Evolutionary conservation across 1,284 basidiomycete genomes (phyloP), one percentile per base, ranked within the genome.

Genomic region (Moniliella sp.): DNA sequence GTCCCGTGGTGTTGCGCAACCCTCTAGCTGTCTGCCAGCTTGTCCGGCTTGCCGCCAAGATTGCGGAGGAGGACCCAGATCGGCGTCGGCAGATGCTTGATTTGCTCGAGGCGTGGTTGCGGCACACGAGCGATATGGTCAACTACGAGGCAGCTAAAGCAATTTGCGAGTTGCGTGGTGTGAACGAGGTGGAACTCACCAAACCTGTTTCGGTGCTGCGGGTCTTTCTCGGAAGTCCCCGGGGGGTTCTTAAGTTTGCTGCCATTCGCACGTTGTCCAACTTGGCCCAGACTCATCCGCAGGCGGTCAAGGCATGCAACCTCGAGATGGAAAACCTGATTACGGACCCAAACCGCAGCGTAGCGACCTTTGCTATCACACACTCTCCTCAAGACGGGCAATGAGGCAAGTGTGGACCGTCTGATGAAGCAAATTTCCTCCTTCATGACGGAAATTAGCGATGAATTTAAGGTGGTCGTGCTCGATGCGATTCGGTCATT

Each of bases 71-170:
- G 52, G 91, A 99, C 64, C 64, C 75, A n/a, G 57, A 57, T 41
- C 43, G 57, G 31, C 48, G 50, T 16, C 39, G 35, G 13, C 42
- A 42, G 15, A 93, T 97, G 72, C 69, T 83, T 39, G 88, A 94
- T 50, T 71, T 93, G 28, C 69, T 97, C 32, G 91, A 97, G 61
- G 76, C 79, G 26, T 88, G 86, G 74, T 68, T 97, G 39, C 74
- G 86, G 40, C 91, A 99, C 66, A 99, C 97, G 69, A 88, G 83
- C 57, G 91, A 99, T 62, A 97, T 94, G 91, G 91, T 99, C 61
- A 97, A 94, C 66, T 82, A 88, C 50, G 91, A 99, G 63, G 91
- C 88, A 17, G 91, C 91, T 4, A 75, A 88, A 32, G 86, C 77
- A 12, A 88, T 99, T 43, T 94, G 86, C 61, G 86, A 93, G 62